Evolutionary conservation across 331 rosid species (phyloP).

Genomic region (Malus hybrid): DNA sequence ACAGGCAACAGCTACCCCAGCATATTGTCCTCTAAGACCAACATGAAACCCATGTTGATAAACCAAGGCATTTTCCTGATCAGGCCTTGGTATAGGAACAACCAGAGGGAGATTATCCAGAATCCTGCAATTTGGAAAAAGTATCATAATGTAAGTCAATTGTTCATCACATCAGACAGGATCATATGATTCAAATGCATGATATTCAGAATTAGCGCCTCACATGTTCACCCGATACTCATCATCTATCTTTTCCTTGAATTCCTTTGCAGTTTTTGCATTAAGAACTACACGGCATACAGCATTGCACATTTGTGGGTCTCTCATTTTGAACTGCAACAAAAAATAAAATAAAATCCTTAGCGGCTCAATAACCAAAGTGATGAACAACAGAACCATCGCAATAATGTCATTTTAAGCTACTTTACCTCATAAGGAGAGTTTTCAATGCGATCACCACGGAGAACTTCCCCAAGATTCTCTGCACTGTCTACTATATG

Average conservation of each 20-base stretch:
- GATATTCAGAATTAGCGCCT: constrained; percentile 14
- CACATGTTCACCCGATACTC: constrained; percentile 94
- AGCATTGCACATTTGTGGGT: constrained; percentile 75
- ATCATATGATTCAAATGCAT: background rate
- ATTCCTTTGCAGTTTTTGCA: constrained; percentile 57
- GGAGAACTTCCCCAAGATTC: constrained; percentile 96
- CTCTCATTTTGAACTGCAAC: constrained; percentile 89
- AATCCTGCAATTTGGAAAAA: constrained; percentile 48
- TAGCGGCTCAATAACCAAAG: constrained; percentile 5
- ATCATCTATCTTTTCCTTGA: constrained; percentile 83
- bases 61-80: constrained; percentile 64
- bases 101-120: constrained; percentile 92
- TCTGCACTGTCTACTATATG: constrained; percentile 80
- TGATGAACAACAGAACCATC: background rate
- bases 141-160: background rate
- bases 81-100: constrained; percentile 75
- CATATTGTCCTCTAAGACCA: constrained; percentile 86
- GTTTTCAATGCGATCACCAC: constrained; percentile 92
- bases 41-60: constrained; percentile 86
- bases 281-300: constrained; percentile 56
- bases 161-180: background rate
- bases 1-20: constrained; percentile 50
- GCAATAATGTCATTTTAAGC: background rate
- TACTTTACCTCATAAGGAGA: constrained; percentile 75
- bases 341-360: background rate